Base-by-base conservation (phyloP, 1,139 yeast genomes). In the Arxiozyma slooffiae region DNA sequence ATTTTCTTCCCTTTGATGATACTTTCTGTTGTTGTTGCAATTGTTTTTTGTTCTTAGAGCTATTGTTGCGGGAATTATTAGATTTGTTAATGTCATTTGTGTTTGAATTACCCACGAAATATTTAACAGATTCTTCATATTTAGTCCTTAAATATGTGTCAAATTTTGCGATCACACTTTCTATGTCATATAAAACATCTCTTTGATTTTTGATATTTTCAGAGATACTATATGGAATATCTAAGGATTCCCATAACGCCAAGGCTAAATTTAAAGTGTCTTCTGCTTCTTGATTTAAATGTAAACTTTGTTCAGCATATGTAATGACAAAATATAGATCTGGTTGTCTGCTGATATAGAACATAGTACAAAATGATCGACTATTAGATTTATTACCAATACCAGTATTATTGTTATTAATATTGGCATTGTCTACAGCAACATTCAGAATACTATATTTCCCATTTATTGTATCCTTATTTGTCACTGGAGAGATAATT, bases 1-100 rank as follows among this genome's bases (percentile, higher is more conserved):
- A 71, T 55, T 66, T 71, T 58, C 75, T 67, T 62, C 63, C 73
- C 43, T 60, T 58, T 21, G 43, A 48, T 51, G 46, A 48, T 52
- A 24, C 17, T 22, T 38, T 24, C 8, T 37, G 39, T 11, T 43
- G 30, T 38, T 50, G 49, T 22, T 48, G 38, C n/a, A n/a, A n/a
- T 30, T 54, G 55, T 7, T 48, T 43, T 20, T 57, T 53, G 36
- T 50, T 53, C 40, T 43, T 23, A 11, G 16, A 3, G 43, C 9
- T 41, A 21, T 38, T 45, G 38, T 44, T 51, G 40, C 52, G 54
- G 26, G 49, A 50, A 18, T 14, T 26, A 26, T 41, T 47, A 48
- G 34, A 39, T 9, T 44, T 38, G 22, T 46, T 44, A 1, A 46
- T 7, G 38, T 54, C 56, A 21, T 6, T 21, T 8, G 41, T 14